Conservation (phyloP, 305 asterid species). For the Caryopteris hybrid region DNA sequence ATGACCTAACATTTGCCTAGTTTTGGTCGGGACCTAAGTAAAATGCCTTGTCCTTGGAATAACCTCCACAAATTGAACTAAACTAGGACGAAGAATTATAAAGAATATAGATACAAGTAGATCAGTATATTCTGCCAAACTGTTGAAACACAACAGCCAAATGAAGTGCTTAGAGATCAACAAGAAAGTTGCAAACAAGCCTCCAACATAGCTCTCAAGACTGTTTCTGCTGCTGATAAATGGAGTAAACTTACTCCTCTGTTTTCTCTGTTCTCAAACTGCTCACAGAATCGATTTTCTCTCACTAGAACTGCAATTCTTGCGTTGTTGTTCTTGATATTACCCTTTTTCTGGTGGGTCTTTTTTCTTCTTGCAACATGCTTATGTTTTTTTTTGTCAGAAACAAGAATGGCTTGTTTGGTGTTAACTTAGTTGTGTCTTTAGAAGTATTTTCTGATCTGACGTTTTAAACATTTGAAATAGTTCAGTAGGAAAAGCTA, state of each 20-base stretch:
- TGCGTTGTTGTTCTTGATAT: not conserved
- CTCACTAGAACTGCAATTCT: not conserved
- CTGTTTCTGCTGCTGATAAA: not conserved
- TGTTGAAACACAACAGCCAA: not conserved
- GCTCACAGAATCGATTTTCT: not conserved
- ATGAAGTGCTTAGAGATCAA: constrained; percentile 15
- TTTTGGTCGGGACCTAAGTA: not conserved
- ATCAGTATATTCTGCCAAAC: not conserved
- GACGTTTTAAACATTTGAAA: no score
- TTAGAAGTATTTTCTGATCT: no score
- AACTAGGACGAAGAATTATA: constrained; percentile 1
- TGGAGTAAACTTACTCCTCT: not conserved
- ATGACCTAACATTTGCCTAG: constrained; percentile 8
- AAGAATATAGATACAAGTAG: not conserved
- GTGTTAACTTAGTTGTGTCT: no score
- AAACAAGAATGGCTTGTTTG: no score
- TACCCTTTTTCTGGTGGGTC: not conserved
- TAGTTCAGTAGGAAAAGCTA: no score
- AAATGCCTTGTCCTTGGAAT: not conserved
- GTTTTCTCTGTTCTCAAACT: not conserved
- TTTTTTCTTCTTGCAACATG: not conserved
- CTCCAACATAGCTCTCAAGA: not conserved
- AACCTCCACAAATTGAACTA: not conserved
- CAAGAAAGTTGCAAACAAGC: not conserved
- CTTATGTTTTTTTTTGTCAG: not conserved